Base-by-base conservation (phyloP, 1,139 yeast species). In the Meyerozyma sp. region DNA sequence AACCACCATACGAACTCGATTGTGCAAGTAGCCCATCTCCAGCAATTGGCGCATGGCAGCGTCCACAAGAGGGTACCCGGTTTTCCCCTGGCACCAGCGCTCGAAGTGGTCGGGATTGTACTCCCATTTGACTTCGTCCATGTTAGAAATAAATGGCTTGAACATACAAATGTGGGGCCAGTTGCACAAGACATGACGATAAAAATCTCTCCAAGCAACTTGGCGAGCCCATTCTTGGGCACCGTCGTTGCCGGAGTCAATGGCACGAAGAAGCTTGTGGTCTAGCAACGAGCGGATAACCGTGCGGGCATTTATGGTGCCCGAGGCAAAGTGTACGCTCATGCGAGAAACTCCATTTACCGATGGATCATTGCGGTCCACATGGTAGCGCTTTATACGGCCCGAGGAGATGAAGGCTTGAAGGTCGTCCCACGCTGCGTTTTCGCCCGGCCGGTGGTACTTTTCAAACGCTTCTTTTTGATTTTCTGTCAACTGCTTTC, bases 181-280 rank as follows among this genome's bases (percentile, higher is more conserved):
- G 45, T 68, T 62, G 43, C 69, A 63, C 37, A 75, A 47, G 29
- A 75, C 65, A 48, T 78, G 81, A 35, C 71, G 66, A 53, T 79
- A 79, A 46, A 77, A 78, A 52, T 79, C 83, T 48, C 83, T 65
- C 77, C 81, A 79, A 1, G 82, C 79, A 7, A 79, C 63, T 55
- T 79, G 81, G 34, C 82, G 65, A 13, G 77, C 63, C 65, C 75
- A 77, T 39, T 68, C 70, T 16, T 65, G 61, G 13, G 63, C 54
- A 10, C 75, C 70, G 2, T 53, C 46, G 42, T 63, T 59, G 29
- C 68, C 64, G 13, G 50, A 43, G 39, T 58, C 65, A 36, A 66
- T 53, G 16, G 55, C 43, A 32, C 57, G 55, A 9, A 55, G 42
- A 9, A 59, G 47, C 40, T 58, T 57, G 16, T 56, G 49, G n/a